Evolutionary conservation across 163 green algal species (phyloP).

Genomic region (Picocystis sp.): DNA sequence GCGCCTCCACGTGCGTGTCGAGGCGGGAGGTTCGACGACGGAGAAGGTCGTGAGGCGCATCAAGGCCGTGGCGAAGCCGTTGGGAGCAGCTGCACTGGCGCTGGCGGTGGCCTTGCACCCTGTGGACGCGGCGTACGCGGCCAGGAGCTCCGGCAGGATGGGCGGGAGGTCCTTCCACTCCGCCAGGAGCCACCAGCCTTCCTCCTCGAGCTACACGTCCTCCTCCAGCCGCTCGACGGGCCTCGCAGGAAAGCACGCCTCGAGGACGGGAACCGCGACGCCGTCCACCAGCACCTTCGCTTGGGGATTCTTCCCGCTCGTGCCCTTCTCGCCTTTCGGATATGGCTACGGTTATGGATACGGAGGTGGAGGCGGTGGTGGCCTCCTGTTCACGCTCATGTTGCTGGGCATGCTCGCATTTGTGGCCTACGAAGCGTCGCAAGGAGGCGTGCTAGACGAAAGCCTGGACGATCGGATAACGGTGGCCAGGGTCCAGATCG

Average conservation of each 20-base stretch:
- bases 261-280: neutral
- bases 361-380: neutral
- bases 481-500: slow-evolving; percentile 58
- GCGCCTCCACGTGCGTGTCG: too few relatives aligned
- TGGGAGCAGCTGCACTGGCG: too few relatives aligned
- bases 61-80: too few relatives aligned
- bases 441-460: neutral
- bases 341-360: slow-evolving; percentile 7
- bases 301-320: too few relatives aligned
- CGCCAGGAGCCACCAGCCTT: neutral
- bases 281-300: slow-evolving; percentile 7
- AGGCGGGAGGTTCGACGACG: too few relatives aligned
- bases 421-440: neutral
- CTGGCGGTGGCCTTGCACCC: too few relatives aligned
- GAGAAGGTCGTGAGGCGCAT: too few relatives aligned
- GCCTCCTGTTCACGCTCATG: slow-evolving; percentile 5
- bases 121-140: slow-evolving; percentile 6
- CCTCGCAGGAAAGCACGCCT: neutral
- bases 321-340: slow-evolving; percentile 4
- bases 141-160: slow-evolving; percentile 20
- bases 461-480: neutral
- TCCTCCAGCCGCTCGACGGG: neutral
- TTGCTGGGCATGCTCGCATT: slow-evolving; percentile 3
- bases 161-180: slow-evolving; percentile 17
- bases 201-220: neutral